phyloP scores from a whole-genome alignment of 345 rosid genomes.

The Isatis tinctoria region DNA sequence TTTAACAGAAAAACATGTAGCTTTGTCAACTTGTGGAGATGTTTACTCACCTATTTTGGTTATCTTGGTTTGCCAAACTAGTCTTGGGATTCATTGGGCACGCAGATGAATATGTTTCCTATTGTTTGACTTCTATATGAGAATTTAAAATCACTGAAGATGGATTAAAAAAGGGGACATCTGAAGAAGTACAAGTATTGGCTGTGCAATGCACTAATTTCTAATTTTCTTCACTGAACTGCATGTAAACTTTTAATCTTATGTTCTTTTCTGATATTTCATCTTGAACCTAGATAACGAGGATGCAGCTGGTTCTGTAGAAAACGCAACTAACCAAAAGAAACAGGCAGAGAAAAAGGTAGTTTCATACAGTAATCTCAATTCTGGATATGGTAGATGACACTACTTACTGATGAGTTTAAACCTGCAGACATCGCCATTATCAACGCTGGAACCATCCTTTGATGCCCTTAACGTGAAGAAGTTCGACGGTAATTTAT shows the following conservation, averaged over 20 bases:
- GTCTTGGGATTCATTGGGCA: background rate
- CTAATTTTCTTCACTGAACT: background rate
- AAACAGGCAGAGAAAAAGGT: slow-evolving; percentile 75
- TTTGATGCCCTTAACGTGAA: slow-evolving; percentile 84
- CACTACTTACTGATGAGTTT: slow-evolving; percentile 25
- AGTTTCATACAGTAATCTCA: background rate
- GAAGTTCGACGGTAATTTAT: slow-evolving; percentile 74
- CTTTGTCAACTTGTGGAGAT: background rate
- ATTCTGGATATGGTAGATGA: background rate
- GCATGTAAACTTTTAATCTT: background rate
- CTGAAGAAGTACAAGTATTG: background rate
- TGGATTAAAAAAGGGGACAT: background rate
- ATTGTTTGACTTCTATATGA: background rate
- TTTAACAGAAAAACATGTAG: background rate
- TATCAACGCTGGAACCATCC: slow-evolving; percentile 75
- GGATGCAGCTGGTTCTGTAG: slow-evolving; percentile 39
- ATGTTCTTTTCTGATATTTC: slow-evolving; percentile 13
- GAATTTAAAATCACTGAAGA: background rate
- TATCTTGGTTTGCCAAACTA: background rate
- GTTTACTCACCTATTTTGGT: background rate
- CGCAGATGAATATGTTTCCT: background rate
- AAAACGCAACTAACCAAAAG: slow-evolving; percentile 49
- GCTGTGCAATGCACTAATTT: background rate
- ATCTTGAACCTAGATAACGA: slow-evolving; percentile 44
- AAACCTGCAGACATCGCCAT: slow-evolving; percentile 75